Base-by-base conservation (phyloP, 164 flowering plant species). In the Vitis cinerea region DNA sequence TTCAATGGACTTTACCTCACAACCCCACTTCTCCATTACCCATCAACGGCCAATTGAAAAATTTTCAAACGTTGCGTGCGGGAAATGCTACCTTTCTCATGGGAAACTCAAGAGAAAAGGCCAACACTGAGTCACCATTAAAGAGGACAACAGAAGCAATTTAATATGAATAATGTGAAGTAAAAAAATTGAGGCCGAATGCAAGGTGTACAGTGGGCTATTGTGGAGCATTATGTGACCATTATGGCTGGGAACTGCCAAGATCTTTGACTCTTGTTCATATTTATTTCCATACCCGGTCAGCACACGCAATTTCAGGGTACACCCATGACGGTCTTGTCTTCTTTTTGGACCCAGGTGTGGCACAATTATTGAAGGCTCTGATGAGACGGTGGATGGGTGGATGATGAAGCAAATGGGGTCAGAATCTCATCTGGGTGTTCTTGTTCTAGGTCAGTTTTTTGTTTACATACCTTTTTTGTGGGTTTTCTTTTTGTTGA, bases 51-150 rank as follows among this genome's bases (percentile, higher is more conserved):
- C 59, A 10, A 72, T 64, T 59, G 9, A 60, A 63, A 67, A 29
- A 11, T 10, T 67, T 73, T 51, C 23, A 63, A 68, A 66, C 67
- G 71, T 75, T 66, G 78, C 74, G 78, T 75, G 77, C 65, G 55
- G 70, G 77, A 60, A 50, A 69, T 69, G 73, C 59, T 72, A 63
- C 63, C 66, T 65, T 65, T 37, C 49, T 44, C 12, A 50, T 6
- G 31, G 67, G 14, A 57, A 63, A 68, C 30, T 30, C 15, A 6
- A 44, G 8, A 5, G 14, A 11, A 17, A 19, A 30, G 15, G 53
- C 66, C 15, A 52, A 63, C 64, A 63, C 29, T 55, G 63, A 15
- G 59, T 29, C 68, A 23, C 54, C 60, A 12, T 44, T 54, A 30
- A 50, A 30, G 62, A 61, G 13, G 61, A 72, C 66, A 17, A 54